Evolutionary conservation across 2,329 filamentous ascomycete genomes (phyloP).

Genomic region (Exophiala xenobiotica): DNA sequence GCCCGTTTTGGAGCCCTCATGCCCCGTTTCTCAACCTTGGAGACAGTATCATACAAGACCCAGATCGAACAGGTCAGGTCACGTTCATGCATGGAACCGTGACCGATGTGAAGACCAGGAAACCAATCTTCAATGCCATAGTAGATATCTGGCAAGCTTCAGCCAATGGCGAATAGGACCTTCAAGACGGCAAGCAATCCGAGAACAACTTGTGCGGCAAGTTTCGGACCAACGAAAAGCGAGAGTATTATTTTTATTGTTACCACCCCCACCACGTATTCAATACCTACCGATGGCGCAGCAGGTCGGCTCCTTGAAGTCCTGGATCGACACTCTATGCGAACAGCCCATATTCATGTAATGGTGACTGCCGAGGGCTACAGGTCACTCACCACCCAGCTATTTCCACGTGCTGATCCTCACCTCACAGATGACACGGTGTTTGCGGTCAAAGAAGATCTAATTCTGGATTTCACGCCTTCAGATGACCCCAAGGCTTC

Average conservation of each 20-base stretch:
- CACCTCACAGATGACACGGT: constrained; percentile 61
- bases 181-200: constrained; percentile 68
- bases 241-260: constrained; percentile 62
- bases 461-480: constrained; percentile 58
- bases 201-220: constrained; percentile 73
- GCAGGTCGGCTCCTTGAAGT: constrained; percentile 57
- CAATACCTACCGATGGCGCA: constrained; percentile 57
- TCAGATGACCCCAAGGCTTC: no score
- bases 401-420: constrained; percentile 67
- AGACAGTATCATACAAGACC: not conserved
- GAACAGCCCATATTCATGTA: constrained; percentile 65
- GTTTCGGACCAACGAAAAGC: constrained; percentile 65
- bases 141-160: constrained; percentile 78
- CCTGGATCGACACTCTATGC: constrained; percentile 59
- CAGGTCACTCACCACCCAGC: constrained; percentile 70
- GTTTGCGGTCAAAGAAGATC: constrained; percentile 58
- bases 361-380: constrained; percentile 58
- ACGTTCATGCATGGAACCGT: constrained; percentile 63
- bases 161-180: constrained; percentile 68
- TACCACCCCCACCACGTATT: constrained; percentile 59
- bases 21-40: not conserved
- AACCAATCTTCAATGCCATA: constrained; percentile 64
- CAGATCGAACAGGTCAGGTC: not conserved
- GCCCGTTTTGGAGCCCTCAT: not conserved
- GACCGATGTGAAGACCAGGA: constrained; percentile 57